Conservation (phyloP, 768 basidiomycete genomes). For the Macrolepiota fuliginosa region DNA sequence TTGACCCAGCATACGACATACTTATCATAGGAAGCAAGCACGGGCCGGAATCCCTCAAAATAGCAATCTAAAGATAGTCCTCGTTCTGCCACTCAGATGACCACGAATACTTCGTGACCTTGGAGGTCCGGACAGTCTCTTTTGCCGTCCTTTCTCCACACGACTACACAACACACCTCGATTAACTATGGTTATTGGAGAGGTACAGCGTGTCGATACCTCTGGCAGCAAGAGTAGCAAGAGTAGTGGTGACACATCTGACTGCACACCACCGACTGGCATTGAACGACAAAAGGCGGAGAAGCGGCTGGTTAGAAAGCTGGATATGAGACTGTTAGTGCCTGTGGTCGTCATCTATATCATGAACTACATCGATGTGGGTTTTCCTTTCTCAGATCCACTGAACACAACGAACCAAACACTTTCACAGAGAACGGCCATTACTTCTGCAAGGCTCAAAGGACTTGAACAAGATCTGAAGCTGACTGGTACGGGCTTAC, state of each 20-base stretch:
- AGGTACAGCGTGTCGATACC: neutral
- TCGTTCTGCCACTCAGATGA: no score
- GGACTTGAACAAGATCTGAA: constrained; percentile 48
- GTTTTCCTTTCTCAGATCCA: constrained; percentile 10
- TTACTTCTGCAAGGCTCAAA: constrained; percentile 49
- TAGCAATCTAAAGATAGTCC: no score
- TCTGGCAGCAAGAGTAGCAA: neutral
- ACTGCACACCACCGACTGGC: neutral
- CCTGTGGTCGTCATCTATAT: constrained; percentile 58
- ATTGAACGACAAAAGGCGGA: constrained; percentile 34
- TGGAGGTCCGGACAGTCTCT: no score
- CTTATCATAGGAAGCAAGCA: no score
- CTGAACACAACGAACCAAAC: neutral
- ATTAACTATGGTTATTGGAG: no score
- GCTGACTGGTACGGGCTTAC: constrained; percentile 33
- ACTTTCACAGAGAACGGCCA: constrained; percentile 39
- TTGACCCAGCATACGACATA: no score
- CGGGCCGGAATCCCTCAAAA: no score
- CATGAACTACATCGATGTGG: constrained; percentile 69
- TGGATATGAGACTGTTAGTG: constrained; percentile 55
- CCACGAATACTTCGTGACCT: no score
- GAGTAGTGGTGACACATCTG: neutral
- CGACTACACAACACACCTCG: no score
- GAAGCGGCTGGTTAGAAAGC: constrained; percentile 47
- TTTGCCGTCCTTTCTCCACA: no score